Base-by-base conservation (phyloP, 768 basidiomycete species). In the Hygrocybe punicea region DNA sequence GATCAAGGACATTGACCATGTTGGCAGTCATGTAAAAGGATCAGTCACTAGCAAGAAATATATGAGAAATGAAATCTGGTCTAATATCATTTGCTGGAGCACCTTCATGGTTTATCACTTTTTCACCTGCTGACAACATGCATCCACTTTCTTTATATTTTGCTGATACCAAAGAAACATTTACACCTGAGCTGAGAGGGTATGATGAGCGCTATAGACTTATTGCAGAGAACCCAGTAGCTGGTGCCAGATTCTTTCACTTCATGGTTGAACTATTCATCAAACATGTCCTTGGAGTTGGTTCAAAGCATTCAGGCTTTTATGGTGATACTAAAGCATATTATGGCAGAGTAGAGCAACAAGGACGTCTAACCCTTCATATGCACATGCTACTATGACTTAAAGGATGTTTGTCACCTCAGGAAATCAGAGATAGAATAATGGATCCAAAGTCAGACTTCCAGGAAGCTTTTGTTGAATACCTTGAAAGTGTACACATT, bases 371-470 rank as follows among this genome's bases (percentile, higher is more conserved):
- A 0, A 74, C 71, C 0, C 50, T 78, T 1, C 77, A 78, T 62
- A 40, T 75, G 3, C 75, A 78, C 58, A 19, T 72, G 23, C 35
- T 77, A 2, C 23, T 76, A 0, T 78, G 75, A 73, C 64, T 76
- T 1, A 21, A 47, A 35, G 63, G 65, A 10, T 57, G 56, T 2
- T 42, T 68, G 1, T 60, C 69, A 4, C 76, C 73, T 5, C 67
- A 76, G 51, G 63, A 75, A 46, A 74, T 76, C 5, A 29, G 67
- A 25, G 64, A 74, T 6, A 45, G 50, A 6, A 7, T 78, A 0
- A 49, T 67, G 21, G 56, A 60, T 25, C n/a, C 51, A 4, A 61
- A 65, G n/a, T 60, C 58, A 4, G 54, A 60, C 3, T 76, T 76
- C 51, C 61, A 65, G 34, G 37, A 55, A 2, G 39, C 45, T 2